Evolutionary conservation across 1,284 basidiomycete genomes (phyloP).

Genomic region (Tremellales sp.): DNA sequence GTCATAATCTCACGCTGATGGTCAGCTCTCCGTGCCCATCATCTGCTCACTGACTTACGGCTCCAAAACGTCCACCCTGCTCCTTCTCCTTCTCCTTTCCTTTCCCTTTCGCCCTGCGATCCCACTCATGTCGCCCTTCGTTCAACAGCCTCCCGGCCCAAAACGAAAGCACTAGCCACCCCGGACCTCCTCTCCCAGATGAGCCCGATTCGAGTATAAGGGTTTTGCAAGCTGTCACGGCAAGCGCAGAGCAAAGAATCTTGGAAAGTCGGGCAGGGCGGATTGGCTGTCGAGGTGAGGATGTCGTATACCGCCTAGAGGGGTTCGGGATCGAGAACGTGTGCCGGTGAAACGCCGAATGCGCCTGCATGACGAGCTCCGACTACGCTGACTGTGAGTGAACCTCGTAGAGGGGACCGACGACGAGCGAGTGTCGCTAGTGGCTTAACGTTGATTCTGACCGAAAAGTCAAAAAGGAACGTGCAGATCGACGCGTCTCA

Average conservation of each 20-base stretch:
- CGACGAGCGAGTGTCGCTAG: too few relatives aligned
- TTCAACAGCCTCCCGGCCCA: slow-evolving; percentile 54
- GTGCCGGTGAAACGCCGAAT: neutral
- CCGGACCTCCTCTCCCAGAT: slow-evolving; percentile 13
- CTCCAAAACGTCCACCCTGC: neutral
- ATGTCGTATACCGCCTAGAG: neutral
- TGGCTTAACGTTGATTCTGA: too few relatives aligned
- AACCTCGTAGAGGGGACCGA: too few relatives aligned
- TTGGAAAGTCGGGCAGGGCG: neutral
- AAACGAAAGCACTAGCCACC: slow-evolving; percentile 22
- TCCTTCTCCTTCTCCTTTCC: slow-evolving; percentile 14
- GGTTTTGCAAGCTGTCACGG: slow-evolving; percentile 17
- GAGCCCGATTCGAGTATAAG: slow-evolving; percentile 17
- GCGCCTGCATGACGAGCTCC: too few relatives aligned
- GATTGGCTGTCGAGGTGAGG: neutral
- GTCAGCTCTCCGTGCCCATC: neutral
- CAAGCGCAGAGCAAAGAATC: slow-evolving; percentile 10
- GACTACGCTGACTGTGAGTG: too few relatives aligned
- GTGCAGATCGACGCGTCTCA: too few relatives aligned
- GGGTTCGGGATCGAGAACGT: slow-evolving; percentile 1
- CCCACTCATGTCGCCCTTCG: slow-evolving; percentile 57
- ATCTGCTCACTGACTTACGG: slow-evolving; percentile 2
- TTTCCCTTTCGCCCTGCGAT: slow-evolving; percentile 8
- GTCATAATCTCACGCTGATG: slow-evolving; percentile 4
- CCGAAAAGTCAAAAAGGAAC: too few relatives aligned